phyloP scores from a whole-genome alignment of 208 protist genomes.

The Giardia muris region DNA sequence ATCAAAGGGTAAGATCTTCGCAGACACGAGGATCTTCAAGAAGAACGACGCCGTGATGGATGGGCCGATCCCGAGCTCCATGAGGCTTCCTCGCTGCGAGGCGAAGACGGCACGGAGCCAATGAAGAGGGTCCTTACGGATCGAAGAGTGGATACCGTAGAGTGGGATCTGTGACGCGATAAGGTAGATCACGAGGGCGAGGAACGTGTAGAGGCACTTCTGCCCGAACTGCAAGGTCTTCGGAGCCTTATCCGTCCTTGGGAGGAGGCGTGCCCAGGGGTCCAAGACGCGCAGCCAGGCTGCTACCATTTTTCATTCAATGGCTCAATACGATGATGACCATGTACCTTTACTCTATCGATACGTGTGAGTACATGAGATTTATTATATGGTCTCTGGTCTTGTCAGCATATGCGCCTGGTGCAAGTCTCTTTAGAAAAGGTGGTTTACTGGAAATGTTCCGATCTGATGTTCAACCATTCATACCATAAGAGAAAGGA shows the following conservation, averaged over 20 bases:
- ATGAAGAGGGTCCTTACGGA: constrained; percentile 89
- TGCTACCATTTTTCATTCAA: background rate
- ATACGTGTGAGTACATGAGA: too few species aligned
- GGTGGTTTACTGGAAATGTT: too few species aligned
- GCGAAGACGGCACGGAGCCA: constrained; percentile 96
- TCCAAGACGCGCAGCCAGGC: constrained; percentile 61
- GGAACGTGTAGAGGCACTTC: constrained; percentile 83
- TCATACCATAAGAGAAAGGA: too few species aligned
- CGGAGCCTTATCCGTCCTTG: constrained; percentile 69
- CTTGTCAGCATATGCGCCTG: too few species aligned
- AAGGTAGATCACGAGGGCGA: constrained; percentile 91
- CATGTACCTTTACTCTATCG: too few species aligned
- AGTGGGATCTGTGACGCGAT: constrained; percentile 95
- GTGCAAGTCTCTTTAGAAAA: too few species aligned
- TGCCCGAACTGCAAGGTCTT: constrained; percentile 69
- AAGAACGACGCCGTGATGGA: constrained; percentile 88
- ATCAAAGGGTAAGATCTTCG: constrained; percentile 82
- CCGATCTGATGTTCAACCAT: too few species aligned
- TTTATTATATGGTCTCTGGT: too few species aligned
- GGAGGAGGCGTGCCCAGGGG: constrained; percentile 75
- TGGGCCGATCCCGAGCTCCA: constrained; percentile 88
- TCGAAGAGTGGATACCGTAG: constrained; percentile 78
- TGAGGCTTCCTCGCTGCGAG: constrained; percentile 93
- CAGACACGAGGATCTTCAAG: constrained; percentile 83
- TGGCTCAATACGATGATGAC: too few species aligned